These are phyloP conservation scores for Trametes coccinea DNA, from an alignment of 768 basidiomycete species.

Conservation along the genomic window DNA sequence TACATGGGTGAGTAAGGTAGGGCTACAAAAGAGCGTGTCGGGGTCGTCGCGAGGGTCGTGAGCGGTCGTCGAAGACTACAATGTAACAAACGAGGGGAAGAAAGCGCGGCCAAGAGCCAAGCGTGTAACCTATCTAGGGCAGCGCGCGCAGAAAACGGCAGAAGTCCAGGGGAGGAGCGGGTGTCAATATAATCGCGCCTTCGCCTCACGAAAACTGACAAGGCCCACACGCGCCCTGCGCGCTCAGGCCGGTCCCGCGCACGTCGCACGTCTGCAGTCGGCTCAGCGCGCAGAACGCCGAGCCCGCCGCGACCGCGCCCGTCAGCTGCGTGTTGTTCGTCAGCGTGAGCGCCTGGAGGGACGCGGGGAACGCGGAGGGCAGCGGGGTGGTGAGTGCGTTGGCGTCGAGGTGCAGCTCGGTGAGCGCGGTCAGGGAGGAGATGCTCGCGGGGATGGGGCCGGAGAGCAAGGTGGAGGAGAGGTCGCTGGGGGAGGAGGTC, in stretches of 20 bases:
- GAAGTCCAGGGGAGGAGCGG: neutral
- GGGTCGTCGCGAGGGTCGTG: constrained; percentile 4
- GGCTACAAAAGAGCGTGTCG: constrained; percentile 14
- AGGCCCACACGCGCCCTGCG: constrained; percentile 28
- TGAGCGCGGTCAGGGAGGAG: constrained; percentile 37
- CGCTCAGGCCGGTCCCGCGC: constrained; percentile 26
- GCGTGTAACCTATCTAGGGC: neutral
- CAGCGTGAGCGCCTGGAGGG: constrained; percentile 37
- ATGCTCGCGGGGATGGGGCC: constrained; percentile 38
- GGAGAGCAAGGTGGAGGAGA: constrained; percentile 42
- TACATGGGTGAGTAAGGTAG: neutral
- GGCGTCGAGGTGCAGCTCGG: constrained; percentile 40
- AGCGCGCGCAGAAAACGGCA: neutral
- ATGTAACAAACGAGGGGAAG: constrained; percentile 1
- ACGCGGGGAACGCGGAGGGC: constrained; percentile 36
- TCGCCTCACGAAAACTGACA: constrained; percentile 26
- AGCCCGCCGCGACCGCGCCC: constrained; percentile 30
- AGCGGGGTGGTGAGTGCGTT: constrained; percentile 39
- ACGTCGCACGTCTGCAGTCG: constrained; percentile 33
- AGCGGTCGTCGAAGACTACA: neutral
- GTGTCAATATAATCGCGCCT: neutral
- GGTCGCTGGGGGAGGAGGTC: constrained; percentile 30
- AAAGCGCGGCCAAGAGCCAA: neutral
- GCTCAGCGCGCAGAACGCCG: constrained; percentile 31
- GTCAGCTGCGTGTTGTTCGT: constrained; percentile 40